Evolutionary conservation across 1,139 yeast species (phyloP).

Genomic region (Meyerozyma athensensis): DNA sequence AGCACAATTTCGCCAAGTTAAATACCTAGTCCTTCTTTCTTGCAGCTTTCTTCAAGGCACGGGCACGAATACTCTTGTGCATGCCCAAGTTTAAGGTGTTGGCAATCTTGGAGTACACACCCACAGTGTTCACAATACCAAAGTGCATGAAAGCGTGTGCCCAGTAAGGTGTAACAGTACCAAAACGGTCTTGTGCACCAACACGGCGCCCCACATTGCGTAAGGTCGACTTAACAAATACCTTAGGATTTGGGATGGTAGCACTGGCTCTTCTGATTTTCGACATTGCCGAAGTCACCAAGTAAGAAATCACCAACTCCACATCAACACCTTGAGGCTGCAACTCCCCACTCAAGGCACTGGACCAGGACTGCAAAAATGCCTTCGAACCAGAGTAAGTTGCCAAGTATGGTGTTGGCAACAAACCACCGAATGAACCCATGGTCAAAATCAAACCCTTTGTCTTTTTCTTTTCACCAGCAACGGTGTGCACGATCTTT

Average conservation of each 20-base stretch:
- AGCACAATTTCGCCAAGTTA: no score
- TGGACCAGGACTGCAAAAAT: constrained; percentile 88
- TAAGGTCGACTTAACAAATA: constrained; percentile 69
- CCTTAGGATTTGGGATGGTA: constrained; percentile 76
- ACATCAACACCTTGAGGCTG: constrained; percentile 69
- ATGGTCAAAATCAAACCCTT: constrained; percentile 81
- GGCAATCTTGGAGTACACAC: constrained; percentile 71
- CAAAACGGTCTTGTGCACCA: constrained; percentile 90
- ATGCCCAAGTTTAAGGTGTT: constrained; percentile 62
- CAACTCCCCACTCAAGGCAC: constrained; percentile 86
- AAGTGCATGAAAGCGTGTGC: constrained; percentile 92
- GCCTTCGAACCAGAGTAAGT: constrained; percentile 96
- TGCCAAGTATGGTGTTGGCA: constrained; percentile 90
- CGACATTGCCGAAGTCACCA: constrained; percentile 95
- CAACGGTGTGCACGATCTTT: constrained; percentile 50
- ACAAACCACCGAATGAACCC: constrained; percentile 95
- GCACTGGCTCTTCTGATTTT: constrained; percentile 75
- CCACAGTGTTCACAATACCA: constrained; percentile 71
- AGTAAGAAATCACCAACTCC: constrained; percentile 79
- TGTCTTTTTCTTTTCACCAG: constrained; percentile 28
- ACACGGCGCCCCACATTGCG: constrained; percentile 71
- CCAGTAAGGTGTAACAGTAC: constrained; percentile 90
- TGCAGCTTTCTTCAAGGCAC: constrained; percentile 81
- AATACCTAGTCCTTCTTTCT: constrained; percentile 21
- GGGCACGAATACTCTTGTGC: constrained; percentile 74